Base-by-base conservation (phyloP, 2,329 filamentous ascomycete genomes). In the Geosmithia morbida region DNA sequence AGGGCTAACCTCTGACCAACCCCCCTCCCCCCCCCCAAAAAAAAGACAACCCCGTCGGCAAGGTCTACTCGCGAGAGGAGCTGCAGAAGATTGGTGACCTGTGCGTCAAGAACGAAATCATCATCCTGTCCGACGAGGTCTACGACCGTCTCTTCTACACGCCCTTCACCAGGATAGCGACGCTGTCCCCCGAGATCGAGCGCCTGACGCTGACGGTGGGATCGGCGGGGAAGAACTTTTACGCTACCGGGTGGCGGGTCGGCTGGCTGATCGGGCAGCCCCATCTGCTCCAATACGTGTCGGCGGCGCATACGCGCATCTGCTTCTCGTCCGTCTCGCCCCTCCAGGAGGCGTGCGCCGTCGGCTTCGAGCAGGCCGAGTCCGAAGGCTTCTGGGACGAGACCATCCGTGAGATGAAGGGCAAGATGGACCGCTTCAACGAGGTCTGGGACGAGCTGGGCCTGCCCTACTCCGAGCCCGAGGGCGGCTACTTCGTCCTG, bases 161-260 rank as follows among this genome's bases (percentile, higher is more conserved):
- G 1, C 90, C 90, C 1, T 98, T 97, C 61, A 97, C 89, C 1
- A 79, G 92, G 56, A 83, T 97, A 48, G 87, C 87, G 20, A 96
- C 88, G 0, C 70, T 98, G 17, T 94, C 87, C 0, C 88, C 89
- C 0, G 88, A 96, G 62, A 80, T 97, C 46, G 88, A 88, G 55
- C 79, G 79, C 49, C 74, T 94, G 54, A 97, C 92, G 4, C 67
- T 98, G 45, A 97, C 92, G 0, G 92, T 98, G 29, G 92, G 92
- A 18, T 95, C 88, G 0, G 92, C 88, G 1, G 92, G 92, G 56
- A 98, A 98, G 75, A 94, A 92, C 71, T 98, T 98, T 66, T 97
- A 97, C 60, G 87, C 87, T 48, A 98, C 92, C 0, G 92, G 92
- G 44, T 98, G 92, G 92, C 82, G 92, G 49, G 89, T 97, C 4